phyloP scores from a whole-genome alignment of 345 rosid species.

The Erysimum cheiranthoides region DNA sequence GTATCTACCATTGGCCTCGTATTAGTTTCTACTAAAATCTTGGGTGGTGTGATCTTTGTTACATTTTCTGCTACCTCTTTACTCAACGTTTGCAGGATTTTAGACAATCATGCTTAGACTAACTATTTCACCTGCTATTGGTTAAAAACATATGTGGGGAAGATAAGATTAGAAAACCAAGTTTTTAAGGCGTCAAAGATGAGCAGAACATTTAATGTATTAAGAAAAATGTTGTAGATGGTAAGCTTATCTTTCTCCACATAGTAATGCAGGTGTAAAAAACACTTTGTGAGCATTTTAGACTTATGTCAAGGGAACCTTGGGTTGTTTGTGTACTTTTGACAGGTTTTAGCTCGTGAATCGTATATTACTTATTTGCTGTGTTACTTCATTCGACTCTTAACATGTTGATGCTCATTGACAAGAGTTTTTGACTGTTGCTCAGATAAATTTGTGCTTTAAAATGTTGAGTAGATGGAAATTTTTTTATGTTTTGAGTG shows the following conservation, averaged over 20 bases:
- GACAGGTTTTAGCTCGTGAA: not conserved
- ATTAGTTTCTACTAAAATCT: too few species aligned
- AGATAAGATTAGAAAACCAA: not conserved
- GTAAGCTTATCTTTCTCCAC: not conserved
- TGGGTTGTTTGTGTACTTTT: not conserved
- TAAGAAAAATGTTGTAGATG: not conserved
- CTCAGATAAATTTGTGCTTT: too few species aligned
- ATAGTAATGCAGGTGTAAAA: not conserved
- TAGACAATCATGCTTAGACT: not conserved
- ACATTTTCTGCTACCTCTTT: not conserved
- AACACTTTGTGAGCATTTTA: not conserved
- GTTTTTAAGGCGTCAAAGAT: not conserved
- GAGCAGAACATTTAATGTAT: not conserved
- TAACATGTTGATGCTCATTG: not conserved
- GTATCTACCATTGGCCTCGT: constrained; percentile 39
- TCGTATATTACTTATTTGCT: not conserved
- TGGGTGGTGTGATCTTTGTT: not conserved
- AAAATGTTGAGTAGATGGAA: too few species aligned
- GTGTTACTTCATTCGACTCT: not conserved
- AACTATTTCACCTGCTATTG: not conserved
- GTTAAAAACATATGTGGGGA: not conserved
- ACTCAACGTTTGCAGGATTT: not conserved
- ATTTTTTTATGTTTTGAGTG: too few species aligned
- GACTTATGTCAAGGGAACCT: not conserved
- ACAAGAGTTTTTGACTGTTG: too few species aligned